Evolutionary conservation across 2,329 filamentous ascomycete species (phyloP).

Genomic region (Fusarium tupiense): DNA sequence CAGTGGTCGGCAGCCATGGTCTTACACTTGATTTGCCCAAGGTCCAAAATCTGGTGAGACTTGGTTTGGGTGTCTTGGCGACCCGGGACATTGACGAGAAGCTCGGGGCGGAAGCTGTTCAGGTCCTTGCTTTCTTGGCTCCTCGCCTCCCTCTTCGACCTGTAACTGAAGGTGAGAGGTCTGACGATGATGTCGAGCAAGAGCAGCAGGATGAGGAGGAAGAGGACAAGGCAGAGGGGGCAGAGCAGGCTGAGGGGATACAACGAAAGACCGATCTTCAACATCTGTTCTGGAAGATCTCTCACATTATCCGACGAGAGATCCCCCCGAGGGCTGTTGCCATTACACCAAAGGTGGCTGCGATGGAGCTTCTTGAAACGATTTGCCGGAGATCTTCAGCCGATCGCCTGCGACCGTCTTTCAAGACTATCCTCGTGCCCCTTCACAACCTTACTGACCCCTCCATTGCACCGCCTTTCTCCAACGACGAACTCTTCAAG

Average conservation of each 20-base stretch:
- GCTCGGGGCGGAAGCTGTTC: constrained; percentile 80
- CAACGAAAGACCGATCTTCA: constrained; percentile 61
- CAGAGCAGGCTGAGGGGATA: constrained; percentile 55
- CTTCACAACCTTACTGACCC: constrained; percentile 88
- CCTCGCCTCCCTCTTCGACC: constrained; percentile 57
- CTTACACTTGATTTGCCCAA: constrained; percentile 72
- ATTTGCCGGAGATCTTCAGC: constrained; percentile 70
- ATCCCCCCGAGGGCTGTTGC: constrained; percentile 69
- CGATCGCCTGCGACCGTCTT: constrained; percentile 67
- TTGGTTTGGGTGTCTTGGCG: constrained; percentile 65
- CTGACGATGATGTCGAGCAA: constrained; percentile 51
- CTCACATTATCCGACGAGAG: constrained; percentile 81
- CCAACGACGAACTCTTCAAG: constrained; percentile 75
- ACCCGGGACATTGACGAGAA: constrained; percentile 73
- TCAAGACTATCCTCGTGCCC: constrained; percentile 67
- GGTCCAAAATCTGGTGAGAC: constrained; percentile 67
- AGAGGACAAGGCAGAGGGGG: constrained; percentile 56
- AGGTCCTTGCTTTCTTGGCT: constrained; percentile 85
- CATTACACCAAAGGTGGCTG: constrained; percentile 78
- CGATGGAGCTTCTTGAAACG: constrained; percentile 77
- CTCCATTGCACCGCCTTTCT: constrained; percentile 75
- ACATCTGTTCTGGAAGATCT: constrained; percentile 82
- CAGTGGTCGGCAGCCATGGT: constrained; percentile 76
- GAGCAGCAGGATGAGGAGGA: constrained; percentile 57
- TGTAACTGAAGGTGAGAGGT: constrained; percentile 52